Percentiles rank a stretch among this genome's conserved stretches.
Evolutionary conservation across 768 basidiomycete genomes (phyloP).

Genomic region (Clitopilus passeckerianus): DNA sequence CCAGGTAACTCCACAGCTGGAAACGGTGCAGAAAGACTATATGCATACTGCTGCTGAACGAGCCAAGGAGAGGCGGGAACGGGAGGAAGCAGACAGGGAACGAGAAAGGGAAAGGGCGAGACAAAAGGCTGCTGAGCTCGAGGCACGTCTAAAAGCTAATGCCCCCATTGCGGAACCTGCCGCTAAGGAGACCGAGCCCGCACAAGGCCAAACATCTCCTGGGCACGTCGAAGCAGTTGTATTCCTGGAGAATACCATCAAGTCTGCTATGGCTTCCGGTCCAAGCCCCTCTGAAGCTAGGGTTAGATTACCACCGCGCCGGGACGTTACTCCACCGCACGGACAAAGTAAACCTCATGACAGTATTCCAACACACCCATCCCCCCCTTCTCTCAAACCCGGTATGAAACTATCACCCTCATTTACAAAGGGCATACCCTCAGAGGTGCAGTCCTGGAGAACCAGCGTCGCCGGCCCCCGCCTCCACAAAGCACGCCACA

Average conservation of each 20-base stretch:
- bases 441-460: conserved; percentile 64
- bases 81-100: conserved; percentile 81
- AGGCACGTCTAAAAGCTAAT: conserved; percentile 54
- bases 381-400: conserved; percentile 17
- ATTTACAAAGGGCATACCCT: conserved; percentile 21
- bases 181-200: background rate
- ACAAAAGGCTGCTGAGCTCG: conserved; percentile 73
- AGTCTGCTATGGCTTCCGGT: conserved; percentile 11
- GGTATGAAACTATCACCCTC: conserved; percentile 9
- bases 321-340: conserved; percentile 28
- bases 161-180: conserved; percentile 8
- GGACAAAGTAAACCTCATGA: conserved; percentile 19
- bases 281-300: background rate
- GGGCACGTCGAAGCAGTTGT: conserved; percentile 34
- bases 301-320: conserved; percentile 13
- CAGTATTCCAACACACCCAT: conserved; percentile 19
- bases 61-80: conserved; percentile 71
- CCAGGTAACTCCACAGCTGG: conserved; percentile 41
- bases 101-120: conserved; percentile 76
- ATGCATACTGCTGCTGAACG: conserved; percentile 87
- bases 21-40: conserved; percentile 63
- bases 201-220: background rate
- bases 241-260: conserved; percentile 43
- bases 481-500: conserved; percentile 26
- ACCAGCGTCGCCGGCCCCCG: conserved; percentile 34